Evolutionary conservation across 306 rosid species (phyloP).

Genomic region (Fagus crenata): DNA sequence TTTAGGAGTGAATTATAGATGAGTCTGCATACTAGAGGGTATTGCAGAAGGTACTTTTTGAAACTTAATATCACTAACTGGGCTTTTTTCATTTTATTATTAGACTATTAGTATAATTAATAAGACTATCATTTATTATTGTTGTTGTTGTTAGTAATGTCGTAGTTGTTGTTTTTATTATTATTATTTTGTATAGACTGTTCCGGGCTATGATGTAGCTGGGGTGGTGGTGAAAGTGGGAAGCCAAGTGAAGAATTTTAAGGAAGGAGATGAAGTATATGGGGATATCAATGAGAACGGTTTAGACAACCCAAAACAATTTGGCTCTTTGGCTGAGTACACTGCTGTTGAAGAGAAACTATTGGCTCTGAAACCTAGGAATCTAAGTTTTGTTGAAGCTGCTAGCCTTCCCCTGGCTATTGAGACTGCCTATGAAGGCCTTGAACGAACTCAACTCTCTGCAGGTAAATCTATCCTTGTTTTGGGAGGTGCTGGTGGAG

Average conservation of each 20-base stretch:
- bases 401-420: conserved; percentile 72
- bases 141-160: background rate
- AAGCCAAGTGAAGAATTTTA: conserved; percentile 52
- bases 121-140: background rate
- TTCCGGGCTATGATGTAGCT: conserved; percentile 67
- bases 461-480: conserved; percentile 58
- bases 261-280: conserved; percentile 70
- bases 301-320: conserved; percentile 29
- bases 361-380: conserved; percentile 60
- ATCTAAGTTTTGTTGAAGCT: conserved; percentile 69
- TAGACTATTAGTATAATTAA: no score
- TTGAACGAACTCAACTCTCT: conserved; percentile 46
- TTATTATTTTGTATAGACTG: conserved; percentile 34
- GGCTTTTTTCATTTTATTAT: background rate
- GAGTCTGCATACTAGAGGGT: background rate
- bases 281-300: conserved; percentile 55
- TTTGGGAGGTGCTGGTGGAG: conserved; percentile 79
- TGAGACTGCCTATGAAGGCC: conserved; percentile 69
- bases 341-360: conserved; percentile 58
- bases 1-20: background rate
- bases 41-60: background rate
- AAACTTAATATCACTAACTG: background rate
- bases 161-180: background rate
- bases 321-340: conserved; percentile 72
- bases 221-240: conserved; percentile 72